Percentiles rank a stretch among this genome's conserved stretches.
Conservation (phyloP, 306 rosid genomes). For the Argentina anserina region DNA sequence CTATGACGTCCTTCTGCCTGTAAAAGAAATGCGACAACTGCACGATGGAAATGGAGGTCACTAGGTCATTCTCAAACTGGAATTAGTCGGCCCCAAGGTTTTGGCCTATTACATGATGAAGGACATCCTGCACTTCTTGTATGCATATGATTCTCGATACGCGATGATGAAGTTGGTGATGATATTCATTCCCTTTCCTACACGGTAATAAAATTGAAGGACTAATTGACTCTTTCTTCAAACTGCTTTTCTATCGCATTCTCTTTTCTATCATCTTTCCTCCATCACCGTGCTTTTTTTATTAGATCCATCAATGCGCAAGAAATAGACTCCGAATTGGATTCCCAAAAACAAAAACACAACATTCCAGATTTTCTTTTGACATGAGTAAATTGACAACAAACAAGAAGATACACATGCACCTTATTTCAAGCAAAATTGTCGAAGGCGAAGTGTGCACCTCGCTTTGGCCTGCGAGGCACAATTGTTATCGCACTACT, state of each 20-base stretch:
- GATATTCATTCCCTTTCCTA: slow-evolving; percentile 1
- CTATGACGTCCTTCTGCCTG: not conserved
- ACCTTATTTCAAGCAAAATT: not conserved
- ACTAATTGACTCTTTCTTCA: slow-evolving; percentile 3
- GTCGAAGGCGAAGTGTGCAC: not conserved
- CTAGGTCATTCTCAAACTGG: slow-evolving; percentile 13
- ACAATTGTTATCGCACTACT: too few species aligned
- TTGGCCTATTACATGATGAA: slow-evolving; percentile 6
- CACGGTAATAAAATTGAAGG: not conserved
- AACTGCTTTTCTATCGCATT: slow-evolving; percentile 16
- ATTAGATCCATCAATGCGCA: slow-evolving; percentile 30
- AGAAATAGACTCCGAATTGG: slow-evolving; percentile 41
- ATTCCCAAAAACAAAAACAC: slow-evolving; percentile 9
- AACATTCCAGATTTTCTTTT: not conserved
- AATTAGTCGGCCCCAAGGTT: slow-evolving; percentile 49
- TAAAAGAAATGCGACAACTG: not conserved
- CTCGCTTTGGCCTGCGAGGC: not conserved
- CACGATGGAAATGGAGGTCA: slow-evolving; percentile 21
- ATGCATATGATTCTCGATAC: slow-evolving; percentile 10
- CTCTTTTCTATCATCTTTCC: slow-evolving; percentile 10
- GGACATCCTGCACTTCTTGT: slow-evolving; percentile 8
- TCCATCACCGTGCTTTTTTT: slow-evolving; percentile 21
- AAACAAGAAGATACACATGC: not conserved
- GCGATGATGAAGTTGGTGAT: slow-evolving; percentile 2
- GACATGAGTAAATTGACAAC: slow-evolving; percentile 15